phyloP scores from a whole-genome alignment of 306 rosid species.

The Abrus precatorius region DNA sequence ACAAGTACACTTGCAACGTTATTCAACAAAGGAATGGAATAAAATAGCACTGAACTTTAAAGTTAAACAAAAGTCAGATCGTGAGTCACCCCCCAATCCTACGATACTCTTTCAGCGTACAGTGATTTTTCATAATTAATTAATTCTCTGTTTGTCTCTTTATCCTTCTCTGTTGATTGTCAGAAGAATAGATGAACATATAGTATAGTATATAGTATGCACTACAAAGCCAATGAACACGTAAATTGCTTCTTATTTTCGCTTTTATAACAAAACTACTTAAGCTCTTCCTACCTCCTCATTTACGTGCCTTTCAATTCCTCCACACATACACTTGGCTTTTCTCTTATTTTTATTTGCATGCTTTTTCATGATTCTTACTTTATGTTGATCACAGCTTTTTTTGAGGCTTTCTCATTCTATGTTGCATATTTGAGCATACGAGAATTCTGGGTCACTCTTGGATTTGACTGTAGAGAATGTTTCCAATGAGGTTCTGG shows the following conservation, averaged over 20 bases:
- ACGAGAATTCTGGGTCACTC: slow-evolving; percentile 44
- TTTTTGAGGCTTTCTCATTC: background rate
- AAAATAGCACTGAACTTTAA: slow-evolving; percentile 43
- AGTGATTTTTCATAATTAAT: slow-evolving; percentile 15
- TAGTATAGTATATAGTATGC: background rate
- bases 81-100: slow-evolving; percentile 35
- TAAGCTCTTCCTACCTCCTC: slow-evolving; percentile 3
- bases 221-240: slow-evolving; percentile 41
- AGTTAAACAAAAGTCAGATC: slow-evolving; percentile 31
- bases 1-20: background rate
- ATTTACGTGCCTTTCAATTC: slow-evolving; percentile 32
- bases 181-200: slow-evolving; percentile 13
- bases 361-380: slow-evolving; percentile 31
- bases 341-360: slow-evolving; percentile 41
- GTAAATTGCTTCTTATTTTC: slow-evolving; percentile 43
- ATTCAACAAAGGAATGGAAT: slow-evolving; percentile 31
- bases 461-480: slow-evolving; percentile 44
- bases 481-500: slow-evolving; percentile 60
- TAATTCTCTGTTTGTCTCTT: background rate
- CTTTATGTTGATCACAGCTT: slow-evolving; percentile 17
- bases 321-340: slow-evolving; percentile 10
- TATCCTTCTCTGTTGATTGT: background rate
- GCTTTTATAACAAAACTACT: slow-evolving; percentile 6
- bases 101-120: background rate
- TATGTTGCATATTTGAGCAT: slow-evolving; percentile 34